Evolutionary conservation across 768 basidiomycete genomes (phyloP), one percentile per base, ranked within the genome.

Genomic region (Paxillus involutus): DNA sequence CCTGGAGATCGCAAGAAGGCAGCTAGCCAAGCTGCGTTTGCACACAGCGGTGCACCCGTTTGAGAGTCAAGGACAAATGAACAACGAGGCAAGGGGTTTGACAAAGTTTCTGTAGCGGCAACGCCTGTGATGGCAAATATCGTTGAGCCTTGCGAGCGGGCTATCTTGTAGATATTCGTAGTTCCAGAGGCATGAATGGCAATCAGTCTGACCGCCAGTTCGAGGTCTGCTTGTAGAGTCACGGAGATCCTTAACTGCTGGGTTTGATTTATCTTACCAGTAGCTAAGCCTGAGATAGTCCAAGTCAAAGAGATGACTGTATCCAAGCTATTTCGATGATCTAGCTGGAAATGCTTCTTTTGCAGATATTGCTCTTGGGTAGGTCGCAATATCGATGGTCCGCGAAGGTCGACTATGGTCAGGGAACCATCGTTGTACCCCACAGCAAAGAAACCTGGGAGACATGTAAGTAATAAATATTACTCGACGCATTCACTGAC

Each of bases 371-470:
- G 74, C 58, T 69, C 63, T 14, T 59, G 63, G 14, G 50, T 16
- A 59, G 75, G 76, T 26, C 83, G 76, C 1, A 88, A 71, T 11
- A 93, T 78, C 11, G 78, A 77, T 1, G 91, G 91, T 2, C 83
- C 87, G 21, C 90, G 79, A 78, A 93, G 77, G 63, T 94, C 88
- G 16, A 94, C 66, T 32, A 94, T 72, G 33, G 80, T 71, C 19
- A 95, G 52, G 2, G 79, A 73, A 1, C 83, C 84, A 45, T 81
- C 79, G 6, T 69, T 64, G 65, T 88, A 91, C 3, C 86, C 83
- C 3, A 85, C 77, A 2, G 92, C 90, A 42, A 92, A 68, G 68
- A 95, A 92, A 5, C 90, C 91, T 92, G 56, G 32, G n/a, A 30
- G 26, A 8, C 13, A 6, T 39, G 47, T 21, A 42, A 7, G 30